Conservation (phyloP, 495 filamentous ascomycete species). For the Xylaria bambusicola region DNA sequence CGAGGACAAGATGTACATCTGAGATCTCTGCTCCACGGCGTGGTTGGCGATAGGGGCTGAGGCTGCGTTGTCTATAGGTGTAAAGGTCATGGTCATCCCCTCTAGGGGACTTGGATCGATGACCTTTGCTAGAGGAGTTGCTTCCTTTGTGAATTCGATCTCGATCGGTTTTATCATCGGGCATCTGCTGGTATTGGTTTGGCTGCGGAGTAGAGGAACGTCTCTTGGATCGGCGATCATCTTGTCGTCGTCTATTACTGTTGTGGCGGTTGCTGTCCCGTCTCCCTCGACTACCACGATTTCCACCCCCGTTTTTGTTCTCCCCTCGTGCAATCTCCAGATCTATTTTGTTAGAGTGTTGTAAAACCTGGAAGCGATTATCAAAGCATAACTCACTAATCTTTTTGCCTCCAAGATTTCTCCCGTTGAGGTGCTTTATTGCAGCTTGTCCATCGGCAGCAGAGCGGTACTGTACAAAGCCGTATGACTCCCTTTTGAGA, state of each 20-base stretch:
- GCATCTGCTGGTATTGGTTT: conserved; percentile 40
- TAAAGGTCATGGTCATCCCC: conserved; percentile 47
- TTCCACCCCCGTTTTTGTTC: conserved; percentile 65
- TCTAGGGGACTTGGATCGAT: conserved; percentile 68
- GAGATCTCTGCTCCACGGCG: conserved; percentile 77
- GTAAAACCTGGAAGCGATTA: background rate
- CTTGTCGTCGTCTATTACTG: conserved; percentile 54
- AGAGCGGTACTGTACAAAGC: conserved; percentile 93
- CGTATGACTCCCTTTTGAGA: conserved; percentile 95
- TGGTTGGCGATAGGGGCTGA: conserved; percentile 59
- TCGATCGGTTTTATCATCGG: conserved; percentile 40
- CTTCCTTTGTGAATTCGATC: conserved; percentile 40
- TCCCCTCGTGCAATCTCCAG: conserved; percentile 92
- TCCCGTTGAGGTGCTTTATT: conserved; percentile 74
- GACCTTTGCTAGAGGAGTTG: conserved; percentile 47
- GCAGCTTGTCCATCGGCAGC: conserved; percentile 69
- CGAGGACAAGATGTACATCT: conserved; percentile 86
- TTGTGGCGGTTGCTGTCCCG: conserved; percentile 49
- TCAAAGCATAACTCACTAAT: conserved; percentile 71
- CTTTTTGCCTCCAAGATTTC: conserved; percentile 75
- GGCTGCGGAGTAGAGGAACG: conserved; percentile 51
- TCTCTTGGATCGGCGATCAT: conserved; percentile 68
- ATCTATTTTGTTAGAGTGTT: conserved; percentile 55
- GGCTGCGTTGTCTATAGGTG: conserved; percentile 63
- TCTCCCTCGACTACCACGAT: conserved; percentile 34